These are phyloP conservation scores for Clarireedia hainanense DNA, from an alignment of 2,329 filamentous ascomycete genomes.

Conservation along the genomic window DNA sequence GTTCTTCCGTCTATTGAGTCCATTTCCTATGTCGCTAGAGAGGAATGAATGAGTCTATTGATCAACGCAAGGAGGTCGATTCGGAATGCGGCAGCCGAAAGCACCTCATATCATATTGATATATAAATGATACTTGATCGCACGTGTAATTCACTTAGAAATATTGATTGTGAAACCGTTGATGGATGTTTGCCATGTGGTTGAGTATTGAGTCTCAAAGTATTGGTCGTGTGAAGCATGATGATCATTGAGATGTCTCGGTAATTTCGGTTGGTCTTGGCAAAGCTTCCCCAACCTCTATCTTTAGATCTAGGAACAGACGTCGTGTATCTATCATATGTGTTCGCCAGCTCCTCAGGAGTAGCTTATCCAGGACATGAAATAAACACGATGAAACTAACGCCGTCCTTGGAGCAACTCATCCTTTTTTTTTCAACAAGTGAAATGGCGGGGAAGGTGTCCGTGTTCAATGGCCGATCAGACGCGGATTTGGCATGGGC, in stretches of 20 bases:
- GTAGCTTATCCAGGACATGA: no score
- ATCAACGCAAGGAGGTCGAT: slow-evolving; percentile 3
- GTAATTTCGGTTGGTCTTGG: neutral
- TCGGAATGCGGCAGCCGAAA: neutral
- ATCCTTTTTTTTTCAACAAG: no score
- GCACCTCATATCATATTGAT: neutral
- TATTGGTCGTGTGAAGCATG: no score
- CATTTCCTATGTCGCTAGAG: neutral
- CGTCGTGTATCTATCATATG: no score
- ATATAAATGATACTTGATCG: neutral
- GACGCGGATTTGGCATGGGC: no score
- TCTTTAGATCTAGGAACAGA: no score
- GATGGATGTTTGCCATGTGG: slow-evolving; percentile 9
- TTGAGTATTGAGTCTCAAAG: slow-evolving; percentile 2
- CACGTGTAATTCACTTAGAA: slow-evolving; percentile 6
- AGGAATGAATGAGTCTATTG: neutral
- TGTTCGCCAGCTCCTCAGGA: no score
- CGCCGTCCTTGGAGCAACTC: no score
- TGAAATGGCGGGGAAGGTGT: no score
- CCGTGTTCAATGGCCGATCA: no score
- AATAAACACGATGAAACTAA: no score
- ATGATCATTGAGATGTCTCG: neutral
- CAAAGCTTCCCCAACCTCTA: no score
- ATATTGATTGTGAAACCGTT: slow-evolving; percentile 6
- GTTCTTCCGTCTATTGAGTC: slow-evolving; percentile 10